Evolutionary conservation across 225 moss, liverwort and hornwort species (phyloP).

Genomic region (Sphagnum contortum): DNA sequence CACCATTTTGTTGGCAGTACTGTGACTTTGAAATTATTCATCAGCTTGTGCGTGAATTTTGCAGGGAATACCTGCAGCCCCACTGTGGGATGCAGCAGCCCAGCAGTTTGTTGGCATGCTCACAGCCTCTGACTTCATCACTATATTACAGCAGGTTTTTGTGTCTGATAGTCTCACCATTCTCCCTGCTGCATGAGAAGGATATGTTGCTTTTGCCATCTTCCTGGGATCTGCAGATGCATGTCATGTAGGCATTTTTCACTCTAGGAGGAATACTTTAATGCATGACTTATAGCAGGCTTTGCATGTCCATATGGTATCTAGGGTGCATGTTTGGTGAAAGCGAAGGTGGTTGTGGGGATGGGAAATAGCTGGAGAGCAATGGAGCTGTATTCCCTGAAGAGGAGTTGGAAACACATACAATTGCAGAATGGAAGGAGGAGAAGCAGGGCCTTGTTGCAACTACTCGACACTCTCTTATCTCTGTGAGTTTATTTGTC

Average conservation of each 20-base stretch:
- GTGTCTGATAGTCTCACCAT: too few relatives aligned
- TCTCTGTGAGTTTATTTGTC: conserved; percentile 51
- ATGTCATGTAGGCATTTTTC: too few relatives aligned
- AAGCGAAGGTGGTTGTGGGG: neutral
- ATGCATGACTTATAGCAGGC: too few relatives aligned
- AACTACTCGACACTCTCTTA: conserved; percentile 46
- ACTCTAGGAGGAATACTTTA: too few relatives aligned
- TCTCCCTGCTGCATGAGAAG: too few relatives aligned
- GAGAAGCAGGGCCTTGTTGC: conserved; percentile 65
- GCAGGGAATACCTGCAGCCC: conserved; percentile 92
- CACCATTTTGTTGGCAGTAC: too few relatives aligned
- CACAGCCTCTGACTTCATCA: conserved; percentile 93
- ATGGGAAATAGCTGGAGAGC: conserved; percentile 57
- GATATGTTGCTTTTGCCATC: too few relatives aligned
- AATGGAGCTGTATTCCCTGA: conserved; percentile 80
- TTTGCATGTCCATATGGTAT: too few relatives aligned
- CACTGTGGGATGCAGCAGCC: conserved; percentile 87
- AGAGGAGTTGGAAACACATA: conserved; percentile 95
- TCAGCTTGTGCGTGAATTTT: conserved; percentile 5
- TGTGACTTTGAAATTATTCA: neutral
- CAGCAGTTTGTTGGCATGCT: conserved; percentile 99
- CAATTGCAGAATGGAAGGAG: conserved; percentile 95
- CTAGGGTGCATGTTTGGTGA: neutral
- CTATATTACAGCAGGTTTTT: conserved; percentile 78
- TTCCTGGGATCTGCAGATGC: too few relatives aligned